phyloP scores from a whole-genome alignment of 2,329 filamentous ascomycete species.

The Chrysoporthe deuterocubensis region DNA sequence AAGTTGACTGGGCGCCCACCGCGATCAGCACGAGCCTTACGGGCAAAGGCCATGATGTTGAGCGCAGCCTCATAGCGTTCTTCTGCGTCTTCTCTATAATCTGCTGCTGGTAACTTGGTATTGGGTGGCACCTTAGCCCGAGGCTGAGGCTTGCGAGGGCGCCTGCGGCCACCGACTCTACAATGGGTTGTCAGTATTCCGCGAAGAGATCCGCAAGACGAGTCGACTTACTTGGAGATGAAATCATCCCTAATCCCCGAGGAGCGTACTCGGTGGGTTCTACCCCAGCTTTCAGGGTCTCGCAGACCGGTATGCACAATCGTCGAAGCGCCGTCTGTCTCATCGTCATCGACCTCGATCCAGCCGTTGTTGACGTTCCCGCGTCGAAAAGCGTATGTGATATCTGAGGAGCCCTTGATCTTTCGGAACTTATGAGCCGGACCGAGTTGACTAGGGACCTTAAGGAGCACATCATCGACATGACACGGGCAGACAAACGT shows the following conservation, averaged over 20 bases:
- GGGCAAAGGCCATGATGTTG: constrained; percentile 13
- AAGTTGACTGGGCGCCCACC: background rate
- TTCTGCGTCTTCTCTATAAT: constrained; percentile 9
- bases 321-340: constrained; percentile 39
- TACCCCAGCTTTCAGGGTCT: constrained; percentile 22
- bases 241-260: constrained; percentile 26
- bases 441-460: constrained; percentile 59
- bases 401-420: constrained; percentile 57
- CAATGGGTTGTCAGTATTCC: background rate
- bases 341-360: constrained; percentile 68
- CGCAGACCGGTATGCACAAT: constrained; percentile 39
- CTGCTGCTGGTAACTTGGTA: background rate
- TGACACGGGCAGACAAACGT: constrained; percentile 92
- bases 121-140: background rate
- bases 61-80: constrained; percentile 15
- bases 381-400: constrained; percentile 60
- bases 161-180: constrained; percentile 9
- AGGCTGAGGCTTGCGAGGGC: constrained; percentile 7
- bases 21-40: background rate
- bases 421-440: constrained; percentile 66
- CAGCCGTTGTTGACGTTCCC: constrained; percentile 73
- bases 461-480: constrained; percentile 72
- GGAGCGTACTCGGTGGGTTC: constrained; percentile 9
- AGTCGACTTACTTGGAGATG: constrained; percentile 20
- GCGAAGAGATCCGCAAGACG: too few relatives aligned